Conservation (phyloP, 352 stramenopile genomes). For the Plasmopara muralis region DNA sequence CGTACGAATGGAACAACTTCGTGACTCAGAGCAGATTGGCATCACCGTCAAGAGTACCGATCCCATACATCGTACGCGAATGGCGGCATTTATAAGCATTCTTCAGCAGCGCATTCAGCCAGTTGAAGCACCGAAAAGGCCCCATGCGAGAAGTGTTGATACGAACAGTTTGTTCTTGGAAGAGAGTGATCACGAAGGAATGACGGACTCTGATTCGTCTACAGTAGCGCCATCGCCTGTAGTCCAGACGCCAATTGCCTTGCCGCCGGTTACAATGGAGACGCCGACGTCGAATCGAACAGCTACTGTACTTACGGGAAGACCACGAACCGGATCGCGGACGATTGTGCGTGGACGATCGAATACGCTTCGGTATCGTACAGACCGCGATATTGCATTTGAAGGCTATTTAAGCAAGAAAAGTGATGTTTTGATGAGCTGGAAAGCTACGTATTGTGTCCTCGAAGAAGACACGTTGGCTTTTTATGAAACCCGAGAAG, state of each 20-base stretch:
- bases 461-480: conserved; percentile 71
- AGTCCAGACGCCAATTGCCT: conserved; percentile 10
- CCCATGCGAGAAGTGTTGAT: conserved; percentile 32
- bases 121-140: conserved; percentile 30
- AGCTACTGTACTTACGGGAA: neutral
- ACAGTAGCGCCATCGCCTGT: conserved; percentile 12
- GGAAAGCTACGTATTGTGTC: conserved; percentile 71
- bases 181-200: conserved; percentile 32
- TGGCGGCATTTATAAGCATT: conserved; percentile 44
- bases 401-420: conserved; percentile 84
- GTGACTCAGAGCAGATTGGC: conserved; percentile 58
- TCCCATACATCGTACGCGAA: conserved; percentile 37
- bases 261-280: conserved; percentile 8
- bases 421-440: conserved; percentile 63
- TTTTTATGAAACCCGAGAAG: conserved; percentile 73
- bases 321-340: too few relatives aligned
- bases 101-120: conserved; percentile 65
- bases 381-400: conserved; percentile 61
- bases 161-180: conserved; percentile 53
- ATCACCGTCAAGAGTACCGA: conserved; percentile 68
- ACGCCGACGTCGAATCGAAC: conserved; percentile 10
- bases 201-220: conserved; percentile 25
- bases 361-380: conserved; percentile 64
- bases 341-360: conserved; percentile 33
- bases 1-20: conserved; percentile 57